phyloP scores from a whole-genome alignment of 257 asterid genomes.

The Solanum chmielewskii region DNA sequence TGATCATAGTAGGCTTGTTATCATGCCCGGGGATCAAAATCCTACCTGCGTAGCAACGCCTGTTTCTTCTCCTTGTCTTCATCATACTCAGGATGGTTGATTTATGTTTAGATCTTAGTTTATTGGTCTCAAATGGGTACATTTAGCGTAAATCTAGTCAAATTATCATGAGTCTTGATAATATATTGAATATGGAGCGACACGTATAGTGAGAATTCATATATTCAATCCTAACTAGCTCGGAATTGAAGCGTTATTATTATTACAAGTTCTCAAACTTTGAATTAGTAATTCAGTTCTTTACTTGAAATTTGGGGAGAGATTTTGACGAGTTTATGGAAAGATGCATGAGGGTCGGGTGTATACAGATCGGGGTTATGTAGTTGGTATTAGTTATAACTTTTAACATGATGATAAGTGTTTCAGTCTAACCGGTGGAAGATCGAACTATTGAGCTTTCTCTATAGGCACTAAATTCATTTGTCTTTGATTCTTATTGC shows the following conservation, averaged over 20 bases:
- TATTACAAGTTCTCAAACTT: background rate
- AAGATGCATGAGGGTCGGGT: background rate
- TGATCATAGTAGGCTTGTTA: conserved; percentile 3
- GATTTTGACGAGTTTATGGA: background rate
- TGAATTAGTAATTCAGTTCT: background rate
- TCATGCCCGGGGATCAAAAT: conserved; percentile 15
- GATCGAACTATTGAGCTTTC: background rate
- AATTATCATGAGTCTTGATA: background rate
- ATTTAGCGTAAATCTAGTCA: background rate
- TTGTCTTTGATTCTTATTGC: background rate
- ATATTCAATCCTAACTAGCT: background rate
- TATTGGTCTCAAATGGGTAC: background rate
- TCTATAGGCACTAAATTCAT: background rate
- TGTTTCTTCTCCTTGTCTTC: conserved; percentile 2
- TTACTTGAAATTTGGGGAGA: too few relatives aligned
- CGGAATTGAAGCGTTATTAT: background rate
- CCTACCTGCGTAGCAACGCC: conserved; percentile 9
- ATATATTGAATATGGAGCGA: background rate
- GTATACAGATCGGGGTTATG: background rate
- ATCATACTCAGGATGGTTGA: background rate
- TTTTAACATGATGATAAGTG: background rate
- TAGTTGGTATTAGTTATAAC: background rate
- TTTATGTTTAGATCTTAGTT: background rate
- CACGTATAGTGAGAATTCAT: background rate
- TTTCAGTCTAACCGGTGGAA: background rate